Base-by-base conservation (phyloP, 495 filamentous ascomycete genomes). In the Hypoxylon lenormandii region DNA sequence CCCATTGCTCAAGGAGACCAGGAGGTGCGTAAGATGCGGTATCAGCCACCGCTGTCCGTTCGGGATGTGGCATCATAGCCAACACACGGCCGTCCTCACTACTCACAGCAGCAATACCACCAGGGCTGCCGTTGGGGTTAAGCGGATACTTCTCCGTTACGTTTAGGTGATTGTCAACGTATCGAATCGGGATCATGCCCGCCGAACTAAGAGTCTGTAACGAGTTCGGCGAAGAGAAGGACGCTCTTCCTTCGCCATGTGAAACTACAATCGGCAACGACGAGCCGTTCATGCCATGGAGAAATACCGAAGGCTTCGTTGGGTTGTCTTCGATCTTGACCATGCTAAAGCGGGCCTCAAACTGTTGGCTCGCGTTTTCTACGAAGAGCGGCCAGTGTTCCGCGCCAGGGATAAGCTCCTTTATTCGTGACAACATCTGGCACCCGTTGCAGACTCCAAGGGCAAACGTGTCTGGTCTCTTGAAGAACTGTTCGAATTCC, bases 401-500 rank as follows among this genome's bases (percentile, higher is more conserved):
- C 4, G 94, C 87, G 19, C 96, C 95, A 2, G 93, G 94, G 63
- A 98, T 96, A 30, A 97, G 80, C 22, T 89, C 87, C 74, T 90
- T 91, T 13, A 98, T 83, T 15, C 90, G 87, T 11, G 89, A 90
- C 18, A 98, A 83, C 87, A 98, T 97, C 78, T 98, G 95, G 70
- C 95, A 97, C 47, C 95, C 95, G 76, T 98, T 98, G 85, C 95
- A 98, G 21, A 98, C 94, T 52, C 96, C 95, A 0, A 98, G 85
- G 6, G 91, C 86, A 79, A 98, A 98, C 7, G 95, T 97, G 67
- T 97, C 91, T 33, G 87, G 86, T 36, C 96, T 87, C 74, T 89
- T 85, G 79, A 98, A 98, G 87, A 98, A 98, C 6, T 76, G 74
- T 67, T 90, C 79, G 80, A 98, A 96, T 69, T 94, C 89, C 47